phyloP scores from a whole-genome alignment of 1,284 basidiomycete genomes.

The Fomitopsis palustris region DNA sequence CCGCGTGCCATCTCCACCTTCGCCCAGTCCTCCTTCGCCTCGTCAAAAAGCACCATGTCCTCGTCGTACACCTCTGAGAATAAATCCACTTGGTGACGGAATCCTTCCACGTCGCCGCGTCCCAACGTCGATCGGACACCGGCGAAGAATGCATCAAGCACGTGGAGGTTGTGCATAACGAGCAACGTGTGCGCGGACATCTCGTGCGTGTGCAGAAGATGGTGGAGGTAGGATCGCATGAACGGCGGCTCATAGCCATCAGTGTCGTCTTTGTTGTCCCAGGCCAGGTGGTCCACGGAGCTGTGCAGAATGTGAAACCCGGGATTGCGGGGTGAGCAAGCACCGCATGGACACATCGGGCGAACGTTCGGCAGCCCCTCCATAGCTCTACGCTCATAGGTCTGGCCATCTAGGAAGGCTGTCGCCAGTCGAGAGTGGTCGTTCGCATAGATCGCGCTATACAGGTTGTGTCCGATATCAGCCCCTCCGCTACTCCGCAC shows the following conservation, averaged over 20 bases:
- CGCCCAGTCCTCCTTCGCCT: slow-evolving; percentile 53
- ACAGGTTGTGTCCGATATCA: slow-evolving; percentile 71
- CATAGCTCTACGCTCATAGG: slow-evolving; percentile 7
- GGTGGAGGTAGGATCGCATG: slow-evolving; percentile 76
- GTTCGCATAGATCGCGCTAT: slow-evolving; percentile 47
- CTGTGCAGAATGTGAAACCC: slow-evolving; percentile 46
- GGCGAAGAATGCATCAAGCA: slow-evolving; percentile 61
- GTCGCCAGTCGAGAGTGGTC: slow-evolving; percentile 58
- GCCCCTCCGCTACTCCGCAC: slow-evolving; percentile 25
- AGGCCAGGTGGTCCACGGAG: slow-evolving; percentile 32
- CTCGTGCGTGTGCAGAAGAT: slow-evolving; percentile 81
- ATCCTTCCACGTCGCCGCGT: slow-evolving; percentile 21
- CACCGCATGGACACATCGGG: slow-evolving; percentile 50
- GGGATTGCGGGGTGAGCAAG: slow-evolving; percentile 55
- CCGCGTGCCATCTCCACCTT: slow-evolving; percentile 63
- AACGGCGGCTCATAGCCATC: slow-evolving; percentile 33
- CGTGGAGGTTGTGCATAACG: slow-evolving; percentile 66
- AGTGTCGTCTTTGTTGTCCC: slow-evolving; percentile 12
- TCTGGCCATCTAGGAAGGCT: slow-evolving; percentile 30
- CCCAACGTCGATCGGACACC: slow-evolving; percentile 47
- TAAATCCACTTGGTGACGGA: slow-evolving; percentile 44
- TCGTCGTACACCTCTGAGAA: slow-evolving; percentile 56
- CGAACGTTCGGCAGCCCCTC: not conserved
- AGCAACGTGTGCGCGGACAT: slow-evolving; percentile 79
- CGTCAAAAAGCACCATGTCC: slow-evolving; percentile 39